Conservation (phyloP, 1,284 basidiomycete species). For the Grifola frondosa region DNA sequence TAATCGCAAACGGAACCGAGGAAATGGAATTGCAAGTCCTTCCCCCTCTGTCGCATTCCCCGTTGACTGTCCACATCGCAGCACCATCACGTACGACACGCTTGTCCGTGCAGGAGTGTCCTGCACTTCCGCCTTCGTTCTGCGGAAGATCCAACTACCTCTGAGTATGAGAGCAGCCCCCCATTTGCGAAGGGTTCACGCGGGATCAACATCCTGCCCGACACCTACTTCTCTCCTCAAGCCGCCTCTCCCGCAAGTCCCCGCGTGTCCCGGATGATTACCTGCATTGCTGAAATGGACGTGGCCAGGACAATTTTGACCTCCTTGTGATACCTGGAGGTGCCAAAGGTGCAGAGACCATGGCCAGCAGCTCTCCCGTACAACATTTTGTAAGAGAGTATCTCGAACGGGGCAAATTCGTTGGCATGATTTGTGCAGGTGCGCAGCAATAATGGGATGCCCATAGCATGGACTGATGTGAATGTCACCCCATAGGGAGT, state of each 20-base stretch:
- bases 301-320: slow-evolving; percentile 57
- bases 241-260: slow-evolving; percentile 25
- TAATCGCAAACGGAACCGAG: slow-evolving; percentile 89
- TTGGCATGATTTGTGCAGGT: slow-evolving; percentile 87
- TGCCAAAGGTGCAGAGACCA: slow-evolving; percentile 75
- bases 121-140: slow-evolving; percentile 67
- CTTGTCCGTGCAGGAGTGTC: slow-evolving; percentile 72
- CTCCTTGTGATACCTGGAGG: slow-evolving; percentile 80
- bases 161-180: slow-evolving; percentile 24
- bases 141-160: slow-evolving; percentile 28
- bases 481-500: slow-evolving; percentile 46
- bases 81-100: slow-evolving; percentile 78
- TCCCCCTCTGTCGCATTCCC: background rate
- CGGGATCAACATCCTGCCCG: slow-evolving; percentile 73
- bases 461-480: background rate
- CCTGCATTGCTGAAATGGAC: background rate
- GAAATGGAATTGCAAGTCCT: slow-evolving; percentile 81
- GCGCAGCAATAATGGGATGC: slow-evolving; percentile 9
- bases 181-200: slow-evolving; percentile 65
- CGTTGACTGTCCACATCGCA: slow-evolving; percentile 28
- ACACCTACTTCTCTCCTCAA: slow-evolving; percentile 51
- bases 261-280: background rate
- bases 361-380: slow-evolving; percentile 59
- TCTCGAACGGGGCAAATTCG: slow-evolving; percentile 57
- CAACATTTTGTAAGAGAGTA: slow-evolving; percentile 67